Evolutionary conservation across 352 stramenopile genomes (phyloP).

Genomic region (Phytophthora meadii): DNA sequence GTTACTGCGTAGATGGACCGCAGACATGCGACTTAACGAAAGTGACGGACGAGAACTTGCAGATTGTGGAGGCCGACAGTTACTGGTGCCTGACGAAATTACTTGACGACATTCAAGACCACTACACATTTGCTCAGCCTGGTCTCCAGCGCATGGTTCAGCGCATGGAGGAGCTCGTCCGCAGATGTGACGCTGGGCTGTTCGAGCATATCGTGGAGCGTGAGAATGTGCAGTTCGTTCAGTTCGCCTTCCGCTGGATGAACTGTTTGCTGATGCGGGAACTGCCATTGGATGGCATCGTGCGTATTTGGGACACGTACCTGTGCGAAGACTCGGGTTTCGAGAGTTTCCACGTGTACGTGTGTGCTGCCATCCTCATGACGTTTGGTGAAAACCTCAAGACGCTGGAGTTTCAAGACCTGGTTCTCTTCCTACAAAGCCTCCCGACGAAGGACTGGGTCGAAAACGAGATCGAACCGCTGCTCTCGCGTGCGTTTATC

Average conservation of each 20-base stretch:
- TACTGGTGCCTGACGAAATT: conserved; percentile 99
- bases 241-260: conserved; percentile 99
- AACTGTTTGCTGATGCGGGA: conserved; percentile 99
- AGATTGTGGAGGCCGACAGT: conserved; percentile 96
- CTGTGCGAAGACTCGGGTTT: conserved; percentile 99
- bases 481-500: conserved; percentile 98
- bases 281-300: conserved; percentile 94
- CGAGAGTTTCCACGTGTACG: conserved; percentile 99
- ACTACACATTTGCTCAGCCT: conserved; percentile 99
- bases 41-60: conserved; percentile 71
- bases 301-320: conserved; percentile 99
- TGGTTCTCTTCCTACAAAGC: conserved; percentile 97
- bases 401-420: conserved; percentile 97
- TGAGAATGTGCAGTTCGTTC: conserved; percentile 97
- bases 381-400: conserved; percentile 96
- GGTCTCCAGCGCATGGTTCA: conserved; percentile 99
- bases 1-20: conserved; percentile 61
- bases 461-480: conserved; percentile 97
- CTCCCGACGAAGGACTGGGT: conserved; percentile 97
- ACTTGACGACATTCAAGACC: conserved; percentile 98
- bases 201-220: conserved; percentile 94
- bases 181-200: conserved; percentile 95
- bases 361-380: conserved; percentile 98
- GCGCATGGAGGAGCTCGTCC: conserved; percentile 97
- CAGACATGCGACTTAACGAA: conserved; percentile 74